Evolutionary conservation across 2,329 filamentous ascomycete species (phyloP), one percentile per base, ranked within the genome.

Genomic region (Lachnellula occidentalis): DNA sequence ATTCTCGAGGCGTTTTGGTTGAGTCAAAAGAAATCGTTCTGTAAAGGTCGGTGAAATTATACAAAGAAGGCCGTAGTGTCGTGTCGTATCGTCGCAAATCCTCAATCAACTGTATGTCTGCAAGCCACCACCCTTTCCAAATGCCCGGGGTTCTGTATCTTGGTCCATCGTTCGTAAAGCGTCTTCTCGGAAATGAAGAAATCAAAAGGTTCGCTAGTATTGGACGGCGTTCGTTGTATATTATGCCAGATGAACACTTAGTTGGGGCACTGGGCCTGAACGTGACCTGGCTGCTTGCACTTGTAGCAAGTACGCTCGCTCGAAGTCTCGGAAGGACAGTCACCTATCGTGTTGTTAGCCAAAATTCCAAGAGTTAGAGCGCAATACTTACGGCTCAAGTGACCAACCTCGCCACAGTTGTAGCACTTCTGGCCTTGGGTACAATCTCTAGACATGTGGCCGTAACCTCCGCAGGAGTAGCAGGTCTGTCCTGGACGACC

Each of bases 361-460:
- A n/a, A 6, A 1, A 46, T 21, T 34, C 11, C 17, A 27, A 17
- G 12, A 48, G 11, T 15, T 5, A 14, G 17, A 39, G 19, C 31
- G 7, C 24, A 36, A 42, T 17, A 46, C 45, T 46, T 45, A 53
- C 53, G 48, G 56, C 48, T 50, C 54, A 56, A 56, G 76, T 97
- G 92, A 60, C 94, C 92, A 66, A 92, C 88, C 79, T 96, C 91
- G 64, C 83, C 83, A 66, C 94, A 97, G 85, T 96, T 96, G 86
- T 97, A 99, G 87, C 94, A 99, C 82, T 97, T 97, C 81, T 95
- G 92, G 69, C 94, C 94, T 74, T 97, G 95, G 67, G 92, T 95
- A 77, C 94, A 99, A 77, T 97, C 94, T 66, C 82, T 81, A 83
- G 89, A 92, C 88, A 96, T 92, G 80, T 99, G 94, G 69, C 92